These are phyloP conservation scores for Laetiporus sulphureus DNA, from an alignment of 1,284 basidiomycete species.

Conservation along the genomic window DNA sequence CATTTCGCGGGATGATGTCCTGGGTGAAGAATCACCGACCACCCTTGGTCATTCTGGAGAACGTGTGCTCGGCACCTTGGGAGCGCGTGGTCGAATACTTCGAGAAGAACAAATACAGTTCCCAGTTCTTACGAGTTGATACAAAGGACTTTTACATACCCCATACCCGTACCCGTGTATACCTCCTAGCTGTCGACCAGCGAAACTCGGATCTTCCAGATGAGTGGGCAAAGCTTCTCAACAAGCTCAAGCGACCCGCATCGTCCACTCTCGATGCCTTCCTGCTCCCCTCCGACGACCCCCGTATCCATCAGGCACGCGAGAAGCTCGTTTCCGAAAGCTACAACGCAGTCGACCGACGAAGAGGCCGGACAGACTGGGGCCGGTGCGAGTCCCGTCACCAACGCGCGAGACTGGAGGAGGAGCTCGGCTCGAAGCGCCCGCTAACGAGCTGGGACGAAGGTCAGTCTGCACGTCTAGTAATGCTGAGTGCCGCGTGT, in stretches of 20 bases:
- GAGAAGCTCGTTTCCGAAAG: conserved; percentile 74
- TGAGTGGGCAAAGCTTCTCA: conserved; percentile 68
- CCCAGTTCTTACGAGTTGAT: conserved; percentile 70
- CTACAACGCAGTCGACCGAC: conserved; percentile 51
- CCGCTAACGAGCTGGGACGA: conserved; percentile 94
- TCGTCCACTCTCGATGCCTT: conserved; percentile 90
- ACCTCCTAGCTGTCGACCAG: conserved; percentile 75
- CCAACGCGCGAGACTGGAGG: conserved; percentile 81
- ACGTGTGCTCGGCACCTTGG: conserved; percentile 93
- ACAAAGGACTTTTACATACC: conserved; percentile 95
- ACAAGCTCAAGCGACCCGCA: conserved; percentile 72
- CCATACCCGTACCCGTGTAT: conserved; percentile 87
- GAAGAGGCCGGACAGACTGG: conserved; percentile 82
- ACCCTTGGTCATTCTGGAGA: conserved; percentile 88
- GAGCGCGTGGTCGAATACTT: conserved; percentile 71
- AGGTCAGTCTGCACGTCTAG: conserved; percentile 35
- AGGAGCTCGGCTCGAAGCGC: conserved; percentile 75
- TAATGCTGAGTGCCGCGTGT: conserved; percentile 1
- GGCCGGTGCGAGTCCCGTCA: conserved; percentile 88
- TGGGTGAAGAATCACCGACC: conserved; percentile 89
- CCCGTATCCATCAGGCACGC: conserved; percentile 83
- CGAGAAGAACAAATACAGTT: conserved; percentile 72
- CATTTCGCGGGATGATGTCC: conserved; percentile 87
- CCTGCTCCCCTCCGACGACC: conserved; percentile 83
- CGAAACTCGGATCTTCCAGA: conserved; percentile 54